Evolutionary conservation across 2,329 filamentous ascomycete species (phyloP).

Genomic region (Penicillium sp.): DNA sequence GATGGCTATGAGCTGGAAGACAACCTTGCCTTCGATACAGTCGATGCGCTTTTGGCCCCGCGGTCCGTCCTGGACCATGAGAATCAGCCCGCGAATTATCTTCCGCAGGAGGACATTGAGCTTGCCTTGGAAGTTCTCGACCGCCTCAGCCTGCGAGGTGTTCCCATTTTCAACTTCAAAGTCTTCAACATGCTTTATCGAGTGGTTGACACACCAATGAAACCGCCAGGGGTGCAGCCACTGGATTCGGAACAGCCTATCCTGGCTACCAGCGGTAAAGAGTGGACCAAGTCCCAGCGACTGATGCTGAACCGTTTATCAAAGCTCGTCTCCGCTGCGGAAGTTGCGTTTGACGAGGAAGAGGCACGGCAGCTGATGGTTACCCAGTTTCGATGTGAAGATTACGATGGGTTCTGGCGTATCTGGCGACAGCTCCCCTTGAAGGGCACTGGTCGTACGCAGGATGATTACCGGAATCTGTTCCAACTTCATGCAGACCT

Average conservation of each 20-base stretch:
- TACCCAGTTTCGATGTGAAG: slow-evolving; percentile 41
- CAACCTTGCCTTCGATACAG: slow-evolving; percentile 36
- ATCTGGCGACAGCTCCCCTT: slow-evolving; percentile 60
- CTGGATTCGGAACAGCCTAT: neutral
- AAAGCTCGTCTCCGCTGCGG: slow-evolving; percentile 32
- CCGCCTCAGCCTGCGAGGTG: slow-evolving; percentile 44
- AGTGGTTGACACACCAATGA: slow-evolving; percentile 40
- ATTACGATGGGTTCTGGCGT: slow-evolving; percentile 64
- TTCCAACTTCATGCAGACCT: slow-evolving; percentile 54
- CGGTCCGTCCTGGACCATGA: slow-evolving; percentile 12
- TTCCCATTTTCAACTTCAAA: slow-evolving; percentile 47
- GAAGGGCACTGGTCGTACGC: slow-evolving; percentile 52
- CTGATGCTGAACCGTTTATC: slow-evolving; percentile 28
- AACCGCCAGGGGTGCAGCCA: slow-evolving; percentile 39
- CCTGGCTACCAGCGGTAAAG: slow-evolving; percentile 3
- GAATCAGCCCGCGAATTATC: slow-evolving; percentile 12
- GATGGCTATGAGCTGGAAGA: slow-evolving; percentile 40
- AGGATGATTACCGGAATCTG: slow-evolving; percentile 58
- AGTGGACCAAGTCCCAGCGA: slow-evolving; percentile 16
- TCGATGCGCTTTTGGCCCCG: slow-evolving; percentile 41
- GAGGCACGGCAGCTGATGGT: slow-evolving; percentile 36
- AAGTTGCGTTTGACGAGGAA: slow-evolving; percentile 32
- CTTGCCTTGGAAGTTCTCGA: slow-evolving; percentile 46
- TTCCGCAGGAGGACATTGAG: slow-evolving; percentile 34
- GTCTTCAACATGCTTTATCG: slow-evolving; percentile 51